Base-by-base conservation (phyloP, 768 basidiomycete genomes). In the Chiua virens region DNA sequence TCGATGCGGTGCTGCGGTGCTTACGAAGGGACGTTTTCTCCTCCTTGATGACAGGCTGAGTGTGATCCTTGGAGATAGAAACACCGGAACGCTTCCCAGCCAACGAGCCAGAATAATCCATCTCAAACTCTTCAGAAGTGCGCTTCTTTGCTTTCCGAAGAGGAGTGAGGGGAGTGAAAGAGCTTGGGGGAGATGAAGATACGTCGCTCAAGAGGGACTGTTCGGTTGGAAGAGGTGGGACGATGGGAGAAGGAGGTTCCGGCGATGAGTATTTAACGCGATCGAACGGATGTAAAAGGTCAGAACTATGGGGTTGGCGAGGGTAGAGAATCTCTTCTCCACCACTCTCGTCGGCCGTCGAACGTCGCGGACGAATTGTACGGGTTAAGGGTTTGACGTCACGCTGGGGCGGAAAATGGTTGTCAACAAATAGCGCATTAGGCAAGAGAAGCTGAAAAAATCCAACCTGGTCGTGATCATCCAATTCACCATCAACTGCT, bases 311-410 rank as follows among this genome's bases (percentile, higher is more conserved):
- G 20, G 72, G 73, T 54, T 87, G 82, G 50, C 89, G 85, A 36
- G 90, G 89, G 68, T 93, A 93, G 23, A 93, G 72, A 53, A 93
- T 92, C 68, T 93, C 91, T 69, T 93, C 91, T 37, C 91, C 90
- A 5, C 91, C 91, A 61, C 90, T 92, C 69, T 92, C 91, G 56
- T 89, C 86, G 8, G 87, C 80, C 52, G 82, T 77, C 1, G 89
- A 92, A 50, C 81, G 81, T 28, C 79, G 78, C 40, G 73, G 63
- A 40, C 86, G 82, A 47, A 88, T 69, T 11, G 79, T 67, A 8
- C 79, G 80, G 30, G 76, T 64, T 37, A 77, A 62, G 8, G 73
- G 67, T 43, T 76, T 72, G 36, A 78, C 56, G 43, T 81, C 77
- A 30, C 66, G 66, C 80, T 85, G 36, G 21, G 36, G 21, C 27